Conservation (phyloP, 345 rosid species). For the Heritiera fomes region DNA sequence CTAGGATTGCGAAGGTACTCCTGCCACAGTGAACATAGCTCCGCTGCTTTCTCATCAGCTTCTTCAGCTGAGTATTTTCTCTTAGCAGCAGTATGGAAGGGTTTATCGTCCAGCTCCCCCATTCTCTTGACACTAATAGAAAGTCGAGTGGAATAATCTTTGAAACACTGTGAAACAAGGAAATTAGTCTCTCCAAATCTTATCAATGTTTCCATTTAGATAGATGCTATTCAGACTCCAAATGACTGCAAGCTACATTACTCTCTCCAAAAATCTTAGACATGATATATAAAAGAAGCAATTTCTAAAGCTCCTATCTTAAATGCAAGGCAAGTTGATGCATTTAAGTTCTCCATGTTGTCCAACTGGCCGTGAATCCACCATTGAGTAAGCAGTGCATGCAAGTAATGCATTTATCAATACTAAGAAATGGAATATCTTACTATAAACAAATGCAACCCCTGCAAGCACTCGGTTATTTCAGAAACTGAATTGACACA, state of each 20-base stretch:
- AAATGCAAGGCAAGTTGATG: too few species aligned
- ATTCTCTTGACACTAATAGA: conserved; percentile 13
- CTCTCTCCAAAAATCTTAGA: too few species aligned
- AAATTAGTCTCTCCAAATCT: not conserved
- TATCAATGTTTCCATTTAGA: not conserved
- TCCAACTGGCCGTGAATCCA: too few species aligned
- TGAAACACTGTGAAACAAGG: conserved; percentile 35
- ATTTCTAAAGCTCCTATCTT: too few species aligned
- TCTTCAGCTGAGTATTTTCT: not conserved
- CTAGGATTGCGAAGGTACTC: conserved; percentile 5
- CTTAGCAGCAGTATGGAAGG: not conserved
- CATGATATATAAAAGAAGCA: too few species aligned
- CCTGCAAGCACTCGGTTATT: not conserved
- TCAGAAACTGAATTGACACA: not conserved
- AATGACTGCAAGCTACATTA: too few species aligned
- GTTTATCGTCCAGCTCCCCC: conserved; percentile 13
- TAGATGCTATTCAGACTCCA: not conserved
- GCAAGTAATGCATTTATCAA: too few species aligned
- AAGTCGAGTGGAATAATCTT: conserved; percentile 12
- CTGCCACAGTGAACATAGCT: conserved; percentile 10
- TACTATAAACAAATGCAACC: not conserved
- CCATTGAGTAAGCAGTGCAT: too few species aligned
- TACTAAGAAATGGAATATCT: not conserved
- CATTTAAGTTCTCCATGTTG: too few species aligned
- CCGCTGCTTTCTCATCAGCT: conserved; percentile 9